These are phyloP conservation scores for Rhizophlyctis rosea DNA, from an alignment of 192 early-diverging fungal species.

Conservation along the genomic window DNA sequence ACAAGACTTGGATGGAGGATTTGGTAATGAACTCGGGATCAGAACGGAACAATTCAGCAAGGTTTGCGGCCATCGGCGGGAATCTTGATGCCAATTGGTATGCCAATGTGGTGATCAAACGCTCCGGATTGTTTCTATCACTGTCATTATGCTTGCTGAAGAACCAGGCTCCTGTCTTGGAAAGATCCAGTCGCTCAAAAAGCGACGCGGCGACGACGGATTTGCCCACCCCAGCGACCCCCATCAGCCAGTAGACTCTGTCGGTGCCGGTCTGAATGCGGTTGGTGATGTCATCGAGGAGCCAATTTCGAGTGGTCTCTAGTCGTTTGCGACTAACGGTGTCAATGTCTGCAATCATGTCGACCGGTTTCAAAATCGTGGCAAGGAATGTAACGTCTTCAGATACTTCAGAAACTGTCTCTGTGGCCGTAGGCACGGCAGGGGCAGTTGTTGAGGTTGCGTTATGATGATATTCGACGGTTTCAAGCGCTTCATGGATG, in stretches of 20 bases:
- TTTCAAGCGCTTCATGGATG: too few species aligned
- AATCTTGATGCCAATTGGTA: background rate
- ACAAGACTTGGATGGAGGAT: background rate
- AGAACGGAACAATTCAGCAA: background rate
- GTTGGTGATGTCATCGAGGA: too few species aligned
- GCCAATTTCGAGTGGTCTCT: too few species aligned
- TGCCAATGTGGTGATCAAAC: background rate
- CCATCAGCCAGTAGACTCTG: background rate
- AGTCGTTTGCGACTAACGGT: too few species aligned
- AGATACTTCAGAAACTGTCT: background rate
- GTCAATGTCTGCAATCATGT: too few species aligned
- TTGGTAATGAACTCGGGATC: background rate
- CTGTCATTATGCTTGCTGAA: background rate
- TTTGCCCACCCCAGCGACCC: background rate
- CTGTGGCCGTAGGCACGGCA: background rate
- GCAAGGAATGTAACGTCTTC: background rate
- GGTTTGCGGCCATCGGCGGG: background rate
- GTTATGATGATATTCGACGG: too few species aligned
- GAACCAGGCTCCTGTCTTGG: background rate
- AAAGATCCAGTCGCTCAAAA: background rate
- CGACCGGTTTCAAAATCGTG: too few species aligned
- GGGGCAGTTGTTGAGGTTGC: background rate
- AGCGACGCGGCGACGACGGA: background rate
- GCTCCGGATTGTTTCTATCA: background rate
- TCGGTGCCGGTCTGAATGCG: too few species aligned